Base-by-base conservation (phyloP, 108 stramenopile genomes). In the Skeletonema grethae region DNA sequence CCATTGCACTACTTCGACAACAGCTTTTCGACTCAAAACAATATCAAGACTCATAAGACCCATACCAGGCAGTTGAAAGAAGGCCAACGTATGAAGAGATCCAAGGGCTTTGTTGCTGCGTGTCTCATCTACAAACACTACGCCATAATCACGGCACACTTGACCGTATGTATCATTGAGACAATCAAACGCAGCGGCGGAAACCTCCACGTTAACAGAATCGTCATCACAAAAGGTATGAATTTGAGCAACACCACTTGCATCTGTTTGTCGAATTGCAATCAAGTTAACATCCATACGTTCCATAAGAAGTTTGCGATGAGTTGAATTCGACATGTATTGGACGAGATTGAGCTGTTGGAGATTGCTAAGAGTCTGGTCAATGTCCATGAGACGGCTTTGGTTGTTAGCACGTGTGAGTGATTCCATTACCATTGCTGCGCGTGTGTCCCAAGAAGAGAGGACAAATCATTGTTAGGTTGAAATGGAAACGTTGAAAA, bases 221-320 rank as follows among this genome's bases (percentile, higher is more conserved):
- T 38, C 30, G 1, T 34, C 56, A 16, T 73, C 18, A 65, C 65
- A 43, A 67, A 11, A 76, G 25, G 29, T 34, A 16, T 18, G 65
- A 13, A 71, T 12, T 3, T 70, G 70, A 29, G 53, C 28, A 25
- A 36, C 6, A n/a, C 31, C 28, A 61, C 30, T 16, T 7, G 30
- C 61, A 16, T 72, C 66, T n/a, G 25, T 36, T 24, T 69, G 36
- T 20, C 68, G 73, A 11, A 79, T 67, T 8, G 58, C 28, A 7
- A 80, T 79, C 13, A 78, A 34, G 25, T 80, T 74, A 6, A 80
- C 72, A 7, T 66, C 77, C 12, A 79, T 20, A 28, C 36, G 20
- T 25, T 16, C 31, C 20, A 63, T 20, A 15, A 77, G 41, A 43
- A 43, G 41, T n/a, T 43, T 43, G 41, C 41, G 41, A 2, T 43